Evolutionary conservation across 1,139 yeast species (phyloP).

Genomic region (Protomyces pachydermus): DNA sequence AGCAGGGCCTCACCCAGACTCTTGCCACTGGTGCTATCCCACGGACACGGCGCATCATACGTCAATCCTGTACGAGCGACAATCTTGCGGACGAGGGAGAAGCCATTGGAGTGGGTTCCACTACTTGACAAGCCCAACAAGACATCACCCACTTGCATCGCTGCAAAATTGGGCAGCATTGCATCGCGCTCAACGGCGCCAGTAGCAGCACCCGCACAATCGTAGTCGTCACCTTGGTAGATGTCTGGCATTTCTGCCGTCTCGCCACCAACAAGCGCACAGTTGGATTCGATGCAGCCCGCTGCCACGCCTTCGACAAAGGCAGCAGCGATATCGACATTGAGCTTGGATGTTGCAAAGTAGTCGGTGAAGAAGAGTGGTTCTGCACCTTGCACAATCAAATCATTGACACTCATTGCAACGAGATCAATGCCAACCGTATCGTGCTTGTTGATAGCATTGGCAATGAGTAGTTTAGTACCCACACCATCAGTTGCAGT

Average conservation of each 20-base stretch:
- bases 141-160: constrained; percentile 73
- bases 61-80: constrained; percentile 66
- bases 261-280: constrained; percentile 98
- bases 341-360: constrained; percentile 91
- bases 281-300: constrained; percentile 91
- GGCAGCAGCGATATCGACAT: constrained; percentile 73
- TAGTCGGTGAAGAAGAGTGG: constrained; percentile 93
- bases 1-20: constrained; percentile 82
- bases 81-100: constrained; percentile 90
- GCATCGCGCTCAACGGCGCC: constrained; percentile 89
- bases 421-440: constrained; percentile 98
- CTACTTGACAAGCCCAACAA: constrained; percentile 81
- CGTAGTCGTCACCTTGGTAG: constrained; percentile 92
- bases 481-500: constrained; percentile 99
- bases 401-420: constrained; percentile 97
- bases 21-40: constrained; percentile 54
- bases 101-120: constrained; percentile 96
- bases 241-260: constrained; percentile 99
- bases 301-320: constrained; percentile 94
- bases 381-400: constrained; percentile 98
- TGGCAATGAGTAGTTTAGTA: constrained; percentile 92
- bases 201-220: constrained; percentile 95
- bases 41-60: constrained; percentile 77
- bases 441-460: constrained; percentile 77
- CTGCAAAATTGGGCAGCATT: constrained; percentile 63